Base-by-base conservation (phyloP, 2,329 filamentous ascomycete genomes). In the Nectriaceae sp. region DNA sequence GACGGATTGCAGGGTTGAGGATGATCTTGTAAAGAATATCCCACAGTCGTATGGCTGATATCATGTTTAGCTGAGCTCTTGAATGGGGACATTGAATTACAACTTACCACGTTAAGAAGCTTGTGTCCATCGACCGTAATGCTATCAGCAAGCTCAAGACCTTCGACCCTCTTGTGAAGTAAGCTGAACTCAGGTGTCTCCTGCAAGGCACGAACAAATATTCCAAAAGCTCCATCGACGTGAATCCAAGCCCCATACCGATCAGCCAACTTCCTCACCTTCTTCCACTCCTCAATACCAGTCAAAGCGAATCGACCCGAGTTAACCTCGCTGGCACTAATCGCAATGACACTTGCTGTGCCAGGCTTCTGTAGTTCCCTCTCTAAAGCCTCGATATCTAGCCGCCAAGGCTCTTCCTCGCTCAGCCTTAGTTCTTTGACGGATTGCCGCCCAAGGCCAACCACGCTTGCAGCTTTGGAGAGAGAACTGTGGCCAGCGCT, bases 301-400 rank as follows among this genome's bases (percentile, higher is more conserved):
- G 88, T 21, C 18, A 71, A 57, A 4, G 89, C 87, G 65, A 91
- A 97, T 4, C 85, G 76, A 1, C 92, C 91, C 0, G 91, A 95
- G 60, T 97, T 97, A 21, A 97, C 90, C 70, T 97, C 93, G 1
- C 89, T 89, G 5, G 87, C 88, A 36, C 90, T 92, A n/a, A 96
- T 72, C 4, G 80, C 84, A 31, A 97, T 82, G 52, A 97, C 89
- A 42, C 79, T 88, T n/a, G 80, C 88, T 11, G 80, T 77, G 3
- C 78, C 78, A 0, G 59, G 57, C 29, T 66, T 69, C 47, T 57
- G 64, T 15, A 95, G 72, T 47, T 83, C 77, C 39, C 67, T 67
- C 66, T 90, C 84, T 2, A 96, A 72, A 3, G 73, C 73, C 3
- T 76, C 74, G 5, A 96, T 61, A 59, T 96, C 84, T 54, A 96